Base-by-base conservation (phyloP, 352 stramenopile genomes). In the Thalassiosira pacifica region DNA sequence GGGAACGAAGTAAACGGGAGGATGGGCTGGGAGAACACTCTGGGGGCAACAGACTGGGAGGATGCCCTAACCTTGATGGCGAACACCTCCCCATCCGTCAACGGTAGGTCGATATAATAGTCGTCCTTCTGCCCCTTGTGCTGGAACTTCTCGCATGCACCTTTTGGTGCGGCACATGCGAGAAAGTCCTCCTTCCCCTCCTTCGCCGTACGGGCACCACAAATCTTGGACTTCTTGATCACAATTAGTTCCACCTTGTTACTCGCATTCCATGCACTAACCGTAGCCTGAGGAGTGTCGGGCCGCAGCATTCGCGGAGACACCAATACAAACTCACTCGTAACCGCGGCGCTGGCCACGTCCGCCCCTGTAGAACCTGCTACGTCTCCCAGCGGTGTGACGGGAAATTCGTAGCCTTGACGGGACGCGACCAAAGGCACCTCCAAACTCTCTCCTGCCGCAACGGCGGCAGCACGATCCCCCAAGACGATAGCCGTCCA, bases 21-120 rank as follows among this genome's bases (percentile, higher is more conserved):
- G 29, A 22, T 70, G 9, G 63, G 63, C 29, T 48, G 32, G 9
- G 63, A 70, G 63, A 70, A 70, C 5, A 70, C n/a, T 9, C 63
- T 3, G 13, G 63, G 63, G 16, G 3, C 24, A 16, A 48, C 63
- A 10, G 29, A 52, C 63, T 40, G 32, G 18, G 26, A 52, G 6
- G 63, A 48, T 2, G 32, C 63, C 9, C 26, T 10, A 24, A 52
- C 32, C 11, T 53, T 6, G 24, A 70, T 48, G 5, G 63, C 63
- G 11, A 70, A 57, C 11, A n/a, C 45, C 45, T 57, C 11, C 10
- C 45, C 19, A 22, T 57, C 19, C 5, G 45, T 24, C 19, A 57
- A 57, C 6, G 45, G 45, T 5, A 57, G 45, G 19, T 57, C 45
- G 16, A 57, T 57, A 57, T 57, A 57, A 57, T 57, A 57, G 6